phyloP scores from a whole-genome alignment of 306 rosid genomes.

The Lathyrus tuberosus region DNA sequence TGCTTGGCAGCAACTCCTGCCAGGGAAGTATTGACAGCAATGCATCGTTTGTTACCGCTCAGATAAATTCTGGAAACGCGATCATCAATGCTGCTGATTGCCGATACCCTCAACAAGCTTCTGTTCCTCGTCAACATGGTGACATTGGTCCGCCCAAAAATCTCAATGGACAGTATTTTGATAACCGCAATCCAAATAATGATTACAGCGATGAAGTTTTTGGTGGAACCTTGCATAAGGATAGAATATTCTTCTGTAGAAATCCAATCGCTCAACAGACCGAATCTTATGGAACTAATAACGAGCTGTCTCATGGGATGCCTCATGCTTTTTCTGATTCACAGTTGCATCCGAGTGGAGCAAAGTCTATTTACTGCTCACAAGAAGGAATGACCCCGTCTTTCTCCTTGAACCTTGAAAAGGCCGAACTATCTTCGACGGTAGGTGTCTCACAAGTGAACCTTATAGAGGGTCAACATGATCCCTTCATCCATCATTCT shows the following conservation, averaged over 20 bases:
- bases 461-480: slow-evolving; percentile 42
- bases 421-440: slow-evolving; percentile 49
- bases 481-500: slow-evolving; percentile 43
- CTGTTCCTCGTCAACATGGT: slow-evolving; percentile 37
- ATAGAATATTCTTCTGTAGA: slow-evolving; percentile 42
- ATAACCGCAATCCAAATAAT: slow-evolving; percentile 38
- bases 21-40: slow-evolving; percentile 52
- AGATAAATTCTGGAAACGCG: slow-evolving; percentile 44
- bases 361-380: slow-evolving; percentile 55
- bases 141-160: slow-evolving; percentile 39
- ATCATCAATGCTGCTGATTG: slow-evolving; percentile 30
- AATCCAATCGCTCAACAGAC: slow-evolving; percentile 41
- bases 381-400: slow-evolving; percentile 55
- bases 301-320: slow-evolving; percentile 47
- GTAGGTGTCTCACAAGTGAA: slow-evolving; percentile 47
- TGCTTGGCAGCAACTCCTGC: slow-evolving; percentile 48
- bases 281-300: slow-evolving; percentile 39
- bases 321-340: slow-evolving; percentile 77
- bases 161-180: slow-evolving; percentile 39
- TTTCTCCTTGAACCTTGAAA: slow-evolving; percentile 53
- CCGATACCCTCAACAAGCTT: slow-evolving; percentile 41
- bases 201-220: slow-evolving; percentile 43
- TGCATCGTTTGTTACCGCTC: slow-evolving; percentile 49
- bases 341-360: slow-evolving; percentile 60
- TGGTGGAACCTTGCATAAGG: slow-evolving; percentile 47